Percentiles rank a stretch among this genome's conserved stretches.
Evolutionary conservation across 495 filamentous ascomycete species (phyloP).

Genomic region (Penicillium samsonianum): DNA sequence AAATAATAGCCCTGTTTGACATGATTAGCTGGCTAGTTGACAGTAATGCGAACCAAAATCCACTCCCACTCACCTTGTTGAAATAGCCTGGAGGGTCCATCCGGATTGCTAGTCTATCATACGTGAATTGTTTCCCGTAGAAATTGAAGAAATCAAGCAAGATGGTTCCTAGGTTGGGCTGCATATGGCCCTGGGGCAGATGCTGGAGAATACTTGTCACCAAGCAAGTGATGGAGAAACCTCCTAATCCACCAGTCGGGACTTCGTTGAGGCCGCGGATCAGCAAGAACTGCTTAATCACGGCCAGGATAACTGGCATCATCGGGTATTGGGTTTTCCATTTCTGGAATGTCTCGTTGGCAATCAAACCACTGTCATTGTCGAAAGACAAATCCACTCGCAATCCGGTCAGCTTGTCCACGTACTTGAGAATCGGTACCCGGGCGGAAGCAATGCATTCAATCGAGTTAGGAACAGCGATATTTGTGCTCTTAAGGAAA

Average conservation of each 20-base stretch:
- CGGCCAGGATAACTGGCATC: slow-evolving; percentile 77
- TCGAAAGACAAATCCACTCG: slow-evolving; percentile 93
- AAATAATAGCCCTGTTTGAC: slow-evolving; percentile 14
- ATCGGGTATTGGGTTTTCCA: slow-evolving; percentile 80
- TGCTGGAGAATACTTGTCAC: slow-evolving; percentile 84
- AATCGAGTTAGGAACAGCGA: slow-evolving; percentile 54
- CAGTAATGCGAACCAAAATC: not conserved
- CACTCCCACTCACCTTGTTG: slow-evolving; percentile 65
- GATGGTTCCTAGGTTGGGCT: slow-evolving; percentile 71
- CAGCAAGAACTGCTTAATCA: slow-evolving; percentile 89
- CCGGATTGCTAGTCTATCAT: slow-evolving; percentile 64
- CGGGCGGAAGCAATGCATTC: slow-evolving; percentile 71
- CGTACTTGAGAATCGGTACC: slow-evolving; percentile 91
- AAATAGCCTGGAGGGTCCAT: slow-evolving; percentile 70
- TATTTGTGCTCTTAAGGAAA: slow-evolving; percentile 48
- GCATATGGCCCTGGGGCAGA: slow-evolving; percentile 62
- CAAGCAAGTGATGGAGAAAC: slow-evolving; percentile 90
- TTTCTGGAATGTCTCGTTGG: slow-evolving; percentile 71
- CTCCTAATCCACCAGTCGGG: slow-evolving; percentile 85
- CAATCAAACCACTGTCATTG: slow-evolving; percentile 75
- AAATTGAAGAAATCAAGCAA: slow-evolving; percentile 85
- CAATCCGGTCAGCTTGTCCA: slow-evolving; percentile 70
- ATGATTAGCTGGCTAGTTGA: not conserved
- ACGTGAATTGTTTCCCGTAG: slow-evolving; percentile 80
- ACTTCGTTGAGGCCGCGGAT: slow-evolving; percentile 92